These are phyloP conservation scores for Hapsidospora chrysogenum DNA, from an alignment of 495 filamentous ascomycete genomes.

Conservation along the genomic window DNA sequence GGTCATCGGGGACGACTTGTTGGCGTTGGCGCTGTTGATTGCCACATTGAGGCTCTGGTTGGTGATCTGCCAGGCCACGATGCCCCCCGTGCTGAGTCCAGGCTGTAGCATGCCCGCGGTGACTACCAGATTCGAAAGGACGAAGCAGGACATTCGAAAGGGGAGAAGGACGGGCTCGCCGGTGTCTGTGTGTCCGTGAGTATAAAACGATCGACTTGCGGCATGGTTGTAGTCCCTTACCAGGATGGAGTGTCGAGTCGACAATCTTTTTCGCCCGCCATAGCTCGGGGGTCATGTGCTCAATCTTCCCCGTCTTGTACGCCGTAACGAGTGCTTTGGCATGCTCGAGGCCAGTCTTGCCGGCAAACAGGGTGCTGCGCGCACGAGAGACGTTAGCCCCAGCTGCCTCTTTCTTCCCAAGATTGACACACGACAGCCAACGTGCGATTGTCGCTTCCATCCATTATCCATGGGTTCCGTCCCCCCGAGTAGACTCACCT, in stretches of 20 bases:
- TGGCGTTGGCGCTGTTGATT: conserved; percentile 92
- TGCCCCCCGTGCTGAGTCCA: conserved; percentile 63
- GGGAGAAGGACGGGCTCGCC: conserved; percentile 83
- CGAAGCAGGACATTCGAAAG: conserved; percentile 94
- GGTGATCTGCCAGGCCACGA: conserved; percentile 83
- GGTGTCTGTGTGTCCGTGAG: conserved; percentile 44
- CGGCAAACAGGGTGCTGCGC: conserved; percentile 63
- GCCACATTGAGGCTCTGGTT: conserved; percentile 97
- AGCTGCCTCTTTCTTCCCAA: neutral
- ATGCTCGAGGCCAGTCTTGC: conserved; percentile 55
- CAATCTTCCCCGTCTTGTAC: conserved; percentile 68
- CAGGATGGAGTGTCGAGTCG: conserved; percentile 88
- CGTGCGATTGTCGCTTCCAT: no score
- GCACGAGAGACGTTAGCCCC: conserved; percentile 2
- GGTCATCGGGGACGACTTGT: conserved; percentile 82
- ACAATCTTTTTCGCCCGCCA: conserved; percentile 95
- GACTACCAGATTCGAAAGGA: conserved; percentile 82
- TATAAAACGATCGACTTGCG: no score
- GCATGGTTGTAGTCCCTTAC: no score
- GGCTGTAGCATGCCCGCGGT: conserved; percentile 98
- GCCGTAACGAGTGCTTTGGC: conserved; percentile 59
- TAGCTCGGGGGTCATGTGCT: conserved; percentile 71
- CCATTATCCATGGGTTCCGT: no score
- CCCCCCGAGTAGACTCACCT: conserved; percentile 80
- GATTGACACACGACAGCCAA: neutral